Evolutionary conservation across 192 early-diverging fungal species (phyloP).

Genomic region (Ambispora gerdemannii): DNA sequence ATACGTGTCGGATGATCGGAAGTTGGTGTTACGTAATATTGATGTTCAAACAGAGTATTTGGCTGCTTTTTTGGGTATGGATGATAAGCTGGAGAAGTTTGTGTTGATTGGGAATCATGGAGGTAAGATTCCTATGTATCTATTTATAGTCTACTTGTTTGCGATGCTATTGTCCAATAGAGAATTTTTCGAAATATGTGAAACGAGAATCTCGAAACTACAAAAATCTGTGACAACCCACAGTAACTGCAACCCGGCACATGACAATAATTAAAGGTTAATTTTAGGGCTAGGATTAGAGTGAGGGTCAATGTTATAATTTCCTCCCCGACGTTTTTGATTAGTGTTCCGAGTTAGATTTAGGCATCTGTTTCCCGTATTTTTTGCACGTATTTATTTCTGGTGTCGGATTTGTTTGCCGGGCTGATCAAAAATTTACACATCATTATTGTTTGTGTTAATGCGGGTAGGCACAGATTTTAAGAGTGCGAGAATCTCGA

Average conservation of each 20-base stretch:
- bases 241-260: no score
- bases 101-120: background rate
- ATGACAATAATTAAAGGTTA: no score
- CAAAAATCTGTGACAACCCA: background rate
- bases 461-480: no score
- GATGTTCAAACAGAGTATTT: constrained; percentile 39
- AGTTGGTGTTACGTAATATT: constrained; percentile 29
- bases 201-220: background rate
- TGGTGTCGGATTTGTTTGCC: background rate
- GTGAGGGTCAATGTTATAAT: background rate
- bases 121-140: background rate
- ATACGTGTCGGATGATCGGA: constrained; percentile 30
- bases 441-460: no score
- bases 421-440: no score
- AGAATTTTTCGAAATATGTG: background rate
- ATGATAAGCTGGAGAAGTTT: constrained; percentile 27
- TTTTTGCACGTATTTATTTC: background rate
- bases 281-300: background rate
- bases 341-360: no score
- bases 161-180: background rate
- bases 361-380: no score
- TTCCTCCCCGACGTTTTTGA: no score
- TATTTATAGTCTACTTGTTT: background rate
- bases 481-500: no score
- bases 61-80: constrained; percentile 26